These are phyloP conservation scores for Fusarium sp. DNA, from an alignment of 2,329 filamentous ascomycete species.

Conservation along the genomic window DNA sequence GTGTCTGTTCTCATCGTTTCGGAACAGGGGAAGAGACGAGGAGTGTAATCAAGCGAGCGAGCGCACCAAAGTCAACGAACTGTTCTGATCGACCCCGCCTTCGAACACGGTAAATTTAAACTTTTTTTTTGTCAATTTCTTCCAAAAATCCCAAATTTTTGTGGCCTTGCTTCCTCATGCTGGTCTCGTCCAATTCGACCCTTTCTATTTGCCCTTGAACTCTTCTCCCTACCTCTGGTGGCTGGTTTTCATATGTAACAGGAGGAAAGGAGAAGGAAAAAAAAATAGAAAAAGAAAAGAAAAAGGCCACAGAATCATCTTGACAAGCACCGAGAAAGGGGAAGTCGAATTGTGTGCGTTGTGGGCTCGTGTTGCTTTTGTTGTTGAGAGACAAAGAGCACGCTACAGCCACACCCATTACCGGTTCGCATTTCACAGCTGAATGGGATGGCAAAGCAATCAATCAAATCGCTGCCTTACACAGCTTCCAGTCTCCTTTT, in stretches of 20 bases:
- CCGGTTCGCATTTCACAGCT: conserved; percentile 30
- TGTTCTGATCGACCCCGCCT: conserved; percentile 27
- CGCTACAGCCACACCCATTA: conserved; percentile 35
- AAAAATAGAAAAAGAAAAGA: conserved; percentile 32
- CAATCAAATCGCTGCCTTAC: conserved; percentile 30
- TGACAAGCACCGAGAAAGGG: conserved; percentile 21
- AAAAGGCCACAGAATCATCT: conserved; percentile 18
- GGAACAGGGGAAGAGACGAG: conserved; percentile 32
- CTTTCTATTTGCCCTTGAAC: conserved; percentile 13
- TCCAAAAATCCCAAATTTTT: conserved; percentile 15
- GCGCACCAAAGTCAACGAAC: conserved; percentile 12
- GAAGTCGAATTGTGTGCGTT: conserved; percentile 39
- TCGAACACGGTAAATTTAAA: conserved; percentile 9
- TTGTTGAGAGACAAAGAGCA: conserved; percentile 41
- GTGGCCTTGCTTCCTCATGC: conserved; percentile 25
- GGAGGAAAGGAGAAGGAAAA: conserved; percentile 26
- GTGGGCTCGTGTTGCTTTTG: conserved; percentile 37
- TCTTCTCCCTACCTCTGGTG: conserved; percentile 36
- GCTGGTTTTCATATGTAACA: conserved; percentile 25
- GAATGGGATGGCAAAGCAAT: conserved; percentile 34
- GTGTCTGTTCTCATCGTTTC: conserved; percentile 26
- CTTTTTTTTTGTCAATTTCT: conserved; percentile 15
- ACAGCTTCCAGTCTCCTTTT: conserved; percentile 35
- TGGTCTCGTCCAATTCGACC: conserved; percentile 22
- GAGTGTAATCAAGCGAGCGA: conserved; percentile 5